Evolutionary conservation across 176 grass and related monocot genomes (phyloP).

Genomic region (Lolium perenne): DNA sequence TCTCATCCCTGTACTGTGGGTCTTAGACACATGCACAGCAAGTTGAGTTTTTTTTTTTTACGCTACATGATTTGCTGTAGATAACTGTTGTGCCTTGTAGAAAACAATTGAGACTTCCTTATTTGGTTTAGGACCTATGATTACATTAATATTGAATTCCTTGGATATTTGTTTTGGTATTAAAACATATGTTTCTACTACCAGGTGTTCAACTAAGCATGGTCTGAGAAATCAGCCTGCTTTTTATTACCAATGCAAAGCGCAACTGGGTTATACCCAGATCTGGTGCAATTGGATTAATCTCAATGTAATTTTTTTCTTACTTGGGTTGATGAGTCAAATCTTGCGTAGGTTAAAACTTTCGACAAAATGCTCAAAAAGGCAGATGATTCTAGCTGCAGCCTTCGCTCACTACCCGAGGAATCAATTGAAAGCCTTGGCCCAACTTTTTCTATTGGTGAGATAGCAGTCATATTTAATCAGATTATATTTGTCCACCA

Average conservation of each 20-base stretch:
- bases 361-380: constrained; percentile 90
- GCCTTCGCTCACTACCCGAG: constrained; percentile 56
- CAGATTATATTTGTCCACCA: constrained; percentile 6
- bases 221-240: neutral
- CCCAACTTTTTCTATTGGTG: constrained; percentile 68
- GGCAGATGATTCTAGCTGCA: constrained; percentile 68
- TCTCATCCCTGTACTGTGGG: neutral
- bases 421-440: constrained; percentile 66
- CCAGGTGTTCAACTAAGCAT: constrained; percentile 21
- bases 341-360: constrained; percentile 62
- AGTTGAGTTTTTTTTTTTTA: neutral
- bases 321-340: constrained; percentile 29
- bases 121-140: neutral
- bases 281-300: constrained; percentile 14
- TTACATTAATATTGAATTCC: neutral
- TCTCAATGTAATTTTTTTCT: neutral
- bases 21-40: neutral
- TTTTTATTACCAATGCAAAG: constrained; percentile 24
- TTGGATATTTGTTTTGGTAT: constrained; percentile 9
- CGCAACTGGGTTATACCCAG: constrained; percentile 4
- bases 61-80: constrained; percentile 12
- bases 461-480: constrained; percentile 9
- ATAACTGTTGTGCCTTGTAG: neutral
- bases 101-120: neutral
- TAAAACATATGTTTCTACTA: constrained; percentile 21